A percentile compares a stretch with the other conserved stretches of the same genome.
These are phyloP conservation scores for Straminergon stramineum DNA, from an alignment of 225 moss, liverwort and hornwort species.

Conservation along the genomic window DNA sequence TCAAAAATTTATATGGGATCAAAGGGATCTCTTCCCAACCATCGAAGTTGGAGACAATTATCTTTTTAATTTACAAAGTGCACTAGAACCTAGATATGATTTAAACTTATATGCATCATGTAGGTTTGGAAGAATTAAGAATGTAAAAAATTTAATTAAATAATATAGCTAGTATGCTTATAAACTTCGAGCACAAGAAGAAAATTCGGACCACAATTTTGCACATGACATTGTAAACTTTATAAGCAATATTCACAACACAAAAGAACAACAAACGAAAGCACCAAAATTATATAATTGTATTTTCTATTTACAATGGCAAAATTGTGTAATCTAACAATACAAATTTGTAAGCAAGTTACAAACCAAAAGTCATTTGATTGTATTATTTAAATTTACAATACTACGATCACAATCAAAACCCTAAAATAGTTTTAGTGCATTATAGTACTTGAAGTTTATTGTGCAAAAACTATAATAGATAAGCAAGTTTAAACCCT, in stretches of 20 bases:
- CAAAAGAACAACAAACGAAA: neutral
- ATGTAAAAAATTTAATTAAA: no score
- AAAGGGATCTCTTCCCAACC: accelerated
- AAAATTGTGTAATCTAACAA: neutral
- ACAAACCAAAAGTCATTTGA: no score
- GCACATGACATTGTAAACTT: neutral
- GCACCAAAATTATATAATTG: accelerated
- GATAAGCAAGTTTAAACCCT: neutral
- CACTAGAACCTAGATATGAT: neutral
- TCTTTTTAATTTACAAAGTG: neutral
- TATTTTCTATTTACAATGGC: neutral
- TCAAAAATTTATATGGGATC: neutral
- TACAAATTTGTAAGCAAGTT: neutral
- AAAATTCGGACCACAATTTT: neutral
- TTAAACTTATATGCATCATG: neutral
- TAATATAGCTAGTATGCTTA: neutral
- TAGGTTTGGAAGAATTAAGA: neutral
- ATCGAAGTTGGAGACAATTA: no score
- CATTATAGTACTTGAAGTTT: accelerated
- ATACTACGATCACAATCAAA: neutral
- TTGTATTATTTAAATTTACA: neutral
- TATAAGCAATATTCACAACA: neutral
- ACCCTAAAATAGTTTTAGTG: accelerated
- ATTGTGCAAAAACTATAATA: neutral
- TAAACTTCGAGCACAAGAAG: neutral